Conservation (phyloP, 2,329 filamentous ascomycete species). For the Apiospora kogelbergensis region DNA sequence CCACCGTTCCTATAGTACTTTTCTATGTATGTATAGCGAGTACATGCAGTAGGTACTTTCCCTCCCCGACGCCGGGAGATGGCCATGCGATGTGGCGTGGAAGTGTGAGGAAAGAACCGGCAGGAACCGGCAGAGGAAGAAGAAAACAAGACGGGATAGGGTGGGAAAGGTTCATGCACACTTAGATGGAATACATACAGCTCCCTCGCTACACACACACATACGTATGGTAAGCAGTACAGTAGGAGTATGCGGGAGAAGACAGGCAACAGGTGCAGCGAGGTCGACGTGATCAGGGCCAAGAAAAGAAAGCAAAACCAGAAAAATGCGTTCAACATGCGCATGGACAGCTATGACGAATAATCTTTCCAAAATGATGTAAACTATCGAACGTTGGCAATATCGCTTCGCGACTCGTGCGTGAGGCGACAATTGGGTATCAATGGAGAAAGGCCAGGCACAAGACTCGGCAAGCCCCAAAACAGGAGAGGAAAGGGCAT, state of each 20-base stretch:
- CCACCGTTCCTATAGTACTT: no score
- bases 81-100: neutral
- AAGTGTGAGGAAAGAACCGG: neutral
- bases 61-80: neutral
- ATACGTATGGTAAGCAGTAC: neutral
- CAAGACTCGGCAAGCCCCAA: neutral
- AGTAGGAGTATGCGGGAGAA: no score
- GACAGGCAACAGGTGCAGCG: neutral
- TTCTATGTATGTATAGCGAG: neutral
- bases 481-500: neutral
- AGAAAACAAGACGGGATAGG: neutral
- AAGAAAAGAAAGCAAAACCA: neutral
- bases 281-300: neutral
- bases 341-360: neutral
- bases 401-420: neutral
- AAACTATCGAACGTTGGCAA: neutral
- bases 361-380: neutral
- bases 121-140: neutral
- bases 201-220: neutral
- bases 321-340: neutral
- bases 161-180: neutral
- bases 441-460: neutral
- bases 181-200: neutral
- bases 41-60: neutral
- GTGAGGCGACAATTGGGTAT: constrained; percentile 4